A percentile compares a stretch with the other conserved stretches of the same genome.
These are phyloP conservation scores for Fraxinus latifolia DNA, from an alignment of 305 asterid species.

Conservation along the genomic window DNA sequence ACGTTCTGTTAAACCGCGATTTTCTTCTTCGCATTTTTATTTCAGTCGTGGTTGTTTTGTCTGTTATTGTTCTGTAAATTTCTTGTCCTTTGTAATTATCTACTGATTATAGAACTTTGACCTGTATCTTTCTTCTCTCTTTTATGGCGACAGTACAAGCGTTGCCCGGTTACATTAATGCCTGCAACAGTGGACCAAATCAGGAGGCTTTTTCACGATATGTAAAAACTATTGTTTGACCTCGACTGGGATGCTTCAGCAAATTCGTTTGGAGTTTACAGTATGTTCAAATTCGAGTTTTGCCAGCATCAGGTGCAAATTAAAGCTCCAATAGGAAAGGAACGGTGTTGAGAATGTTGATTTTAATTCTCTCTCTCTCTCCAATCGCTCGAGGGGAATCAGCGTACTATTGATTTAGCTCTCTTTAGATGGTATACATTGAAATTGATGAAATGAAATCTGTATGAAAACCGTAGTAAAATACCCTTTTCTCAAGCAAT, in stretches of 20 bases:
- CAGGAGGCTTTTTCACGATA: constrained; percentile 87
- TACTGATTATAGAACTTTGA: background rate
- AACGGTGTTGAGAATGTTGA: background rate
- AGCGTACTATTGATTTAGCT: constrained; percentile 1
- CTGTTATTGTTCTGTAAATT: background rate
- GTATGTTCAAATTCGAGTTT: background rate
- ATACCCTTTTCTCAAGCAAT: background rate
- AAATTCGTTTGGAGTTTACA: background rate
- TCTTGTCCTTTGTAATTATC: background rate
- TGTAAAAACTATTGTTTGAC: constrained; percentile 27
- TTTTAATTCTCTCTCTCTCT: background rate
- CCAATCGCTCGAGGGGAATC: background rate
- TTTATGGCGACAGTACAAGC: constrained; percentile 65
- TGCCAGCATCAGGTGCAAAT: background rate
- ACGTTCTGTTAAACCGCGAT: background rate
- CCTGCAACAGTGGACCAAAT: constrained; percentile 88
- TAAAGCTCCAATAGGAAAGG: background rate
- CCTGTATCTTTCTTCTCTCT: background rate
- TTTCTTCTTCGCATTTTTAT: background rate
- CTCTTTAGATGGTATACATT: background rate
- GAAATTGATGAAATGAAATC: background rate
- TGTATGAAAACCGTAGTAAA: background rate
- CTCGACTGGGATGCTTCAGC: background rate
- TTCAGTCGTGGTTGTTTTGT: background rate
- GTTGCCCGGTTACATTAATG: constrained; percentile 82